phyloP scores from a whole-genome alignment of 371 early-diverging fungal genomes.

The Ordospora pajunii region DNA sequence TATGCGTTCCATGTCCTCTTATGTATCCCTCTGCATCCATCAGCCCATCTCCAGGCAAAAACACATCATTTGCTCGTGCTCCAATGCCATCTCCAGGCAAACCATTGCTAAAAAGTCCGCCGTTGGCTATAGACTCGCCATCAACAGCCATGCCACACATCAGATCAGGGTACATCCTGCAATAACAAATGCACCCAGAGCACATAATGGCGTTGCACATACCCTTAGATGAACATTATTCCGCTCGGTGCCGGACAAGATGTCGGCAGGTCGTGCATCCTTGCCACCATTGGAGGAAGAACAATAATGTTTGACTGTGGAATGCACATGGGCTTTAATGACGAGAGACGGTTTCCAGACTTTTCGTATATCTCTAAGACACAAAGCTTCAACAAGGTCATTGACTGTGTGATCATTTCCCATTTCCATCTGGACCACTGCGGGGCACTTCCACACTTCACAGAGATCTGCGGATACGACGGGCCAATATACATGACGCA shows the following conservation, averaged over 20 bases:
- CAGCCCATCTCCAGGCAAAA: conserved; percentile 57
- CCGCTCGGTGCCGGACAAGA: conserved; percentile 69
- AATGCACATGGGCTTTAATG: conserved; percentile 89
- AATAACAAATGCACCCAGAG: background rate
- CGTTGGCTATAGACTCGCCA: background rate
- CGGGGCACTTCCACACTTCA: conserved; percentile 84
- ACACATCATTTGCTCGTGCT: background rate
- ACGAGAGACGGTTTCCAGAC: conserved; percentile 87
- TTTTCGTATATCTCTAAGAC: conserved; percentile 76
- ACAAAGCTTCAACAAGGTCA: conserved; percentile 69
- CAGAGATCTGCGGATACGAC: conserved; percentile 79
- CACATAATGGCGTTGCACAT: background rate
- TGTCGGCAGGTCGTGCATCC: conserved; percentile 80
- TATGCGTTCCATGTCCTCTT: conserved; percentile 87
- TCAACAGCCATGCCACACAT: background rate
- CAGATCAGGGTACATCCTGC: background rate
- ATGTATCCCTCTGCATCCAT: conserved; percentile 45
- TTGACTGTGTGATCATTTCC: conserved; percentile 79
- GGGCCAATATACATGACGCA: conserved; percentile 89
- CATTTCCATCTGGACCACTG: conserved; percentile 95
- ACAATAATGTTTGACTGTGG: conserved; percentile 94
- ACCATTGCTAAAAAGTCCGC: background rate
- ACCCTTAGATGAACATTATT: conserved; percentile 51
- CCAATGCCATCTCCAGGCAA: background rate
- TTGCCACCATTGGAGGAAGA: conserved; percentile 73